Conservation (phyloP, 768 basidiomycete genomes). For the Termitomyces eurrhizus region DNA sequence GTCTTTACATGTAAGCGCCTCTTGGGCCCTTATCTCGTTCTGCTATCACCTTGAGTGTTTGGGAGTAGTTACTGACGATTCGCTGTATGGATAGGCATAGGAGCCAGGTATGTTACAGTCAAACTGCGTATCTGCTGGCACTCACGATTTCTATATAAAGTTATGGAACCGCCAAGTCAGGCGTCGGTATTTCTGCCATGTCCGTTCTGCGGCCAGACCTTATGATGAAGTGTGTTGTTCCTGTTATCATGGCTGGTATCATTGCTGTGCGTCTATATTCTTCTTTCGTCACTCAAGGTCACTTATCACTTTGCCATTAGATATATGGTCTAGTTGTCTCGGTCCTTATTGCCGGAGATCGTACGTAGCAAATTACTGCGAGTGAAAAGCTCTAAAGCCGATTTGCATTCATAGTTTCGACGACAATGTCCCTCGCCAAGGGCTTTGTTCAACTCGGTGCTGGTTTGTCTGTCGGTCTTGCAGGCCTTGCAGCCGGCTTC, state of each 20-base stretch:
- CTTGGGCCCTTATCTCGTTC: neutral
- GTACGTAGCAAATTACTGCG: conserved; percentile 45
- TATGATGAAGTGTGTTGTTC: conserved; percentile 98
- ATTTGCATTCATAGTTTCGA: conserved; percentile 43
- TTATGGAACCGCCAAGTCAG: conserved; percentile 99
- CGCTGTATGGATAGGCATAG: conserved; percentile 54
- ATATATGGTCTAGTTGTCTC: conserved; percentile 98
- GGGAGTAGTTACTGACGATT: conserved; percentile 7
- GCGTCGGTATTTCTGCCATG: conserved; percentile 97
- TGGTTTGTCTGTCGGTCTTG: conserved; percentile 87
- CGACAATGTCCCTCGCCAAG: conserved; percentile 85
- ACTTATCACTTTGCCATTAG: conserved; percentile 32
- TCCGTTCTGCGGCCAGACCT: conserved; percentile 93
- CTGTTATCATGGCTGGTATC: conserved; percentile 99
- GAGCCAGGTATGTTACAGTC: conserved; percentile 62
- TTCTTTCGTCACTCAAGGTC: neutral
- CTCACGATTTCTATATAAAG: conserved; percentile 33
- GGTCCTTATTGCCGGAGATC: conserved; percentile 86
- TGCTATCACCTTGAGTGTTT: neutral
- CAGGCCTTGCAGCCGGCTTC: conserved; percentile 95
- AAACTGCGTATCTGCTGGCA: conserved; percentile 15
- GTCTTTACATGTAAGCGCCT: conserved; percentile 74
- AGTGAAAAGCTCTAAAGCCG: neutral
- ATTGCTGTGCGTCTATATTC: conserved; percentile 76
- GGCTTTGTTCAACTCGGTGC: conserved; percentile 95